These are phyloP conservation scores for Stachybotrys chartarum DNA, from an alignment of 2,329 filamentous ascomycete species.

Conservation along the genomic window DNA sequence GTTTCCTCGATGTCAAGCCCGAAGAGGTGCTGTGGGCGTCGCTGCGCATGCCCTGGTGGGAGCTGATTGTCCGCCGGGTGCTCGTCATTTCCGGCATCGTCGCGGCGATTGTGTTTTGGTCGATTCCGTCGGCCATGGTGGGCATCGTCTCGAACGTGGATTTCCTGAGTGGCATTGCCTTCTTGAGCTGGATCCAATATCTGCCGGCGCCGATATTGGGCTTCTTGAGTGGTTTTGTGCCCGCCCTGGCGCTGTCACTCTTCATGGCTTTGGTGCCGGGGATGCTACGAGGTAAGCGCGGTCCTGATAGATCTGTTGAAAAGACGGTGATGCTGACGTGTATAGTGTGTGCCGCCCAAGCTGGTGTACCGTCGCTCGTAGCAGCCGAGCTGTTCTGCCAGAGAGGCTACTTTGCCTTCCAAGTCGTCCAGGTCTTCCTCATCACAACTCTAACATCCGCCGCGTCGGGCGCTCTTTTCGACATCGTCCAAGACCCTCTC, in stretches of 20 bases:
- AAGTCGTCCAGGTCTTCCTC: constrained; percentile 87
- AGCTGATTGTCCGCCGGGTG: constrained; percentile 67
- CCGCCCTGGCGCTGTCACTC: constrained; percentile 68
- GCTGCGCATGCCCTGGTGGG: constrained; percentile 79
- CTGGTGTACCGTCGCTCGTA: constrained; percentile 73
- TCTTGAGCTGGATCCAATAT: constrained; percentile 65
- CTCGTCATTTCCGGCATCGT: constrained; percentile 64
- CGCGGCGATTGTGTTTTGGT: constrained; percentile 82
- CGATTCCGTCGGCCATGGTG: constrained; percentile 67
- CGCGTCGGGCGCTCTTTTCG: constrained; percentile 59
- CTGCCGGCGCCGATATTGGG: constrained; percentile 69
- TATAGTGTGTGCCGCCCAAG: constrained; percentile 64
- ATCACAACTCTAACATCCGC: constrained; percentile 78
- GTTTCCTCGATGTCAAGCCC: constrained; percentile 76
- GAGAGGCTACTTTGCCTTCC: constrained; percentile 85
- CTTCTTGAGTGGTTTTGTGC: constrained; percentile 77
- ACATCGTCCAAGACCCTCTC: constrained; percentile 57
- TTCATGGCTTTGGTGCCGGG: constrained; percentile 83
- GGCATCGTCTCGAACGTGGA: constrained; percentile 81
- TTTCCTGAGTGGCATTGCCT: constrained; percentile 57
- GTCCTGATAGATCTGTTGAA: too few species aligned
- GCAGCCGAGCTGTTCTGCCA: constrained; percentile 84
- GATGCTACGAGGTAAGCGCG: constrained; percentile 54
- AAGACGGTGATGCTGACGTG: constrained; percentile 4
- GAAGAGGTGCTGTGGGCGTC: constrained; percentile 84